phyloP scores from a whole-genome alignment of 345 rosid genomes.

The Eucalyptus regnans region DNA sequence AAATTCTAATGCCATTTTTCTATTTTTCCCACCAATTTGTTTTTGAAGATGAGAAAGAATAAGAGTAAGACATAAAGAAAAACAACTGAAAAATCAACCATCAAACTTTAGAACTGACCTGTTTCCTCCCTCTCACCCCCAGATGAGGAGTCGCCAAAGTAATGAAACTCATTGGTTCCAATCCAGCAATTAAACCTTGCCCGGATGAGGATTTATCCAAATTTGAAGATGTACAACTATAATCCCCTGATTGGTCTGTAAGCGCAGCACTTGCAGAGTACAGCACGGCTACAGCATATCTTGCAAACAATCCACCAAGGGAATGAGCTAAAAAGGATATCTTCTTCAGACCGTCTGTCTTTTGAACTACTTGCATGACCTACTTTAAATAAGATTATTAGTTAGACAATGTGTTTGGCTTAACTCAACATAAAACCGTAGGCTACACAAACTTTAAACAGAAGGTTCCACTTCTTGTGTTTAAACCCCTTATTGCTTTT shows the following conservation, averaged over 20 bases:
- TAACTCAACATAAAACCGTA: background rate
- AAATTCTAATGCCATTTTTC: background rate
- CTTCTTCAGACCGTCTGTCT: constrained; percentile 60
- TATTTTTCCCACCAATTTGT: background rate
- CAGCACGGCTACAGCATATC: constrained; percentile 75
- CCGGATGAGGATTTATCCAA: constrained; percentile 13
- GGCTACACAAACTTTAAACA: background rate
- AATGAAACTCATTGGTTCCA: constrained; percentile 87
- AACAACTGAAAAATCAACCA: background rate
- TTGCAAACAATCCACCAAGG: constrained; percentile 94
- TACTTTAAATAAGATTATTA: constrained; percentile 4
- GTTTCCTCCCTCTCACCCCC: constrained; percentile 95
- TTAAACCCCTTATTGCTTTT: background rate
- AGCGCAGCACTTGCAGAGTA: constrained; percentile 28
- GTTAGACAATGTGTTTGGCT: background rate
- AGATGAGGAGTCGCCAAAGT: constrained; percentile 99
- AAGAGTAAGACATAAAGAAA: background rate
- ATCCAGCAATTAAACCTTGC: constrained; percentile 69
- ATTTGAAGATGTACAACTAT: constrained; percentile 11
- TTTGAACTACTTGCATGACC: constrained; percentile 67
- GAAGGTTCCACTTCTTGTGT: background rate
- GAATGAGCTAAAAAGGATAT: constrained; percentile 96
- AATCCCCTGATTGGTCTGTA: constrained; percentile 11
- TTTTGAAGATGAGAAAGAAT: background rate
- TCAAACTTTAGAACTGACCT: constrained; percentile 42